Evolutionary conservation across 352 stramenopile genomes (phyloP), one percentile per base, ranked within the genome.

Genomic region (Globisporangium emineosum): DNA sequence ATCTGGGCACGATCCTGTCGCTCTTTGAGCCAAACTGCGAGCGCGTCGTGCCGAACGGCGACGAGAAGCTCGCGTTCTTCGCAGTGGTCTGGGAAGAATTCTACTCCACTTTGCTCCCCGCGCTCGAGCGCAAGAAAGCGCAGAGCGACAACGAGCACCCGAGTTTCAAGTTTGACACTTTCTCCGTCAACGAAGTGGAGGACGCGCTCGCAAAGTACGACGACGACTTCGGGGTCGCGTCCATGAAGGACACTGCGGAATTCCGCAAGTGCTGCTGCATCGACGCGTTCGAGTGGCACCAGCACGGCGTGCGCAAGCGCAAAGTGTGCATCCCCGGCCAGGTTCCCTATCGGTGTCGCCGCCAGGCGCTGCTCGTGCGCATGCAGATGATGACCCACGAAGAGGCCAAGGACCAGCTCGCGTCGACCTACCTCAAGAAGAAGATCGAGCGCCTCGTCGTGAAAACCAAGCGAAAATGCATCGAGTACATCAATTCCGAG

Each of bases 401-500:
- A 52, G 76, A 89, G 29, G 81, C 69, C 6, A 82, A 91, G 64
- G 82, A 88, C 57, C 81, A 89, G 37, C 72, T 88, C 29, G 77
- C 77, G 9, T 81, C 69, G 35, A 67, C 78, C 33, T 91, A 91
- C 53, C 56, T 91, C 19, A 64, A 67, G 13, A 50, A 62, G 23
- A 87, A 86, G 60, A 71, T 88, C 15, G 73, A 74, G 40, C 79
- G 79, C 6, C 73, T 91, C 8, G 62, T 65, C 30, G 43, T 64
- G 33, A 86, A 86, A 53, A 88, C 79, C 5, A 80, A 79, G 35
- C 65, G 73, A n/a, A 80, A 86, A 30, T 86, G 79, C 25, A 49
- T 88, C 40, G 75, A 74, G 29, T 91, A 76, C 60, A 84, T 91
- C 55, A 89, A 89, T 40, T 89, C 82, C 4, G 67, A 76, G 6